A percentile compares a stretch with the other conserved stretches of the same genome.
Conservation (phyloP, 2,329 filamentous ascomycete species). For the Cyphellophora europaea region DNA sequence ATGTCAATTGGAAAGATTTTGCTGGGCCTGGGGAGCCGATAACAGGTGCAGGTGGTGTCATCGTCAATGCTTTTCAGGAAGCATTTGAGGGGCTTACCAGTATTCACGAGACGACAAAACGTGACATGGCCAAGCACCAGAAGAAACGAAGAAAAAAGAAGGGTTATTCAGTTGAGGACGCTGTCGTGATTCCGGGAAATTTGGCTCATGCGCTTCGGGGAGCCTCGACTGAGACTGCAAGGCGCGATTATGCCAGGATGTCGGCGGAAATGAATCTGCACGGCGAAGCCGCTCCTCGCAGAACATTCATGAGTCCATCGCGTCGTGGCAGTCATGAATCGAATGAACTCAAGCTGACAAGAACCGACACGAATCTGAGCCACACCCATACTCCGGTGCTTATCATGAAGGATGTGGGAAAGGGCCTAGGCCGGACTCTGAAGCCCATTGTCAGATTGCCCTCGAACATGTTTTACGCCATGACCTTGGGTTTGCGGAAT, state of each 20-base stretch:
- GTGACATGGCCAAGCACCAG: conserved; percentile 37
- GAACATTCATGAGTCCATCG: conserved; percentile 3
- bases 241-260: conserved; percentile 6
- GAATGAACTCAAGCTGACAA: not conserved
- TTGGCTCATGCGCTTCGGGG: conserved; percentile 15
- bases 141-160: conserved; percentile 30
- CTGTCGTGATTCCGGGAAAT: conserved; percentile 11
- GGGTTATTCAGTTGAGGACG: conserved; percentile 8
- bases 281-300: conserved; percentile 15
- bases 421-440: conserved; percentile 15
- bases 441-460: conserved; percentile 24
- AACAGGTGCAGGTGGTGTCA: conserved; percentile 38
- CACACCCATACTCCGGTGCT: conserved; percentile 8
- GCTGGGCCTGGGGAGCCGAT: conserved; percentile 46
- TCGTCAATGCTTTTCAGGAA: conserved; percentile 34
- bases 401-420: conserved; percentile 14
- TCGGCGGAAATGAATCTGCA: conserved; percentile 10
- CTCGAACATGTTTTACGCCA: conserved; percentile 39
- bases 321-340: not conserved
- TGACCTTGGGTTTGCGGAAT: conserved; percentile 45
- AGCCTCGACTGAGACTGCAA: conserved; percentile 8
- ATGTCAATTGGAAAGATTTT: conserved; percentile 45
- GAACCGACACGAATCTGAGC: conserved; percentile 5
- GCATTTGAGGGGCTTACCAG: conserved; percentile 40
- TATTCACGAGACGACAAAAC: conserved; percentile 39